A percentile compares a stretch with the other conserved stretches of the same genome.
These are phyloP conservation scores for Aureobasidium lini DNA, from an alignment of 2,329 filamentous ascomycete genomes.

Conservation along the genomic window DNA sequence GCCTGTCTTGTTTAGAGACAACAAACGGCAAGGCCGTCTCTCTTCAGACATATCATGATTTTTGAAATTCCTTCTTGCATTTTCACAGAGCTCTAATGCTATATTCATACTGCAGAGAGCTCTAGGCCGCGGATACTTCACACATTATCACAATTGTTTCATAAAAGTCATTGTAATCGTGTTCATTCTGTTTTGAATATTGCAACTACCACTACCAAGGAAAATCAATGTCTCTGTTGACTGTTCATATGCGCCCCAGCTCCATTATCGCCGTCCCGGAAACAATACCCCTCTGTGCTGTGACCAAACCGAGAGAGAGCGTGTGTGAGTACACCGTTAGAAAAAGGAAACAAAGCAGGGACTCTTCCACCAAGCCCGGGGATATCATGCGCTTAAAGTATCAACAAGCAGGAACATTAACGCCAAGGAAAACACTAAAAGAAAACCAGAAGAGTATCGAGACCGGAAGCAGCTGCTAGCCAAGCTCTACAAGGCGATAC, in stretches of 20 bases:
- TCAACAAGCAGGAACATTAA: not conserved
- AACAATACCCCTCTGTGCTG: not conserved
- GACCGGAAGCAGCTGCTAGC: not conserved
- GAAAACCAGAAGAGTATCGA: not conserved
- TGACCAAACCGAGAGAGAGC: not conserved
- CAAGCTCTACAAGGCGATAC: not conserved
- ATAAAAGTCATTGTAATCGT: not conserved
- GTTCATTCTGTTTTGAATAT: not conserved
- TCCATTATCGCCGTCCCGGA: not conserved
- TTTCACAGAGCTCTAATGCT: too few species aligned
- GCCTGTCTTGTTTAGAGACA: too few species aligned
- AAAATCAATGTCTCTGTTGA: not conserved
- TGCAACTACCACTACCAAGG: not conserved
- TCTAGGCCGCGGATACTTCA: too few species aligned
- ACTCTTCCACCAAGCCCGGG: not conserved
- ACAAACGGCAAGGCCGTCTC: too few species aligned
- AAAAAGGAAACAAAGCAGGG: not conserved
- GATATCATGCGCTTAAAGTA: constrained; percentile 9
- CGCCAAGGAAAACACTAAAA: not conserved
- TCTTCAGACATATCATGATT: too few species aligned
- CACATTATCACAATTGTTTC: too few species aligned
- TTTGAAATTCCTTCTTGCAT: too few species aligned
- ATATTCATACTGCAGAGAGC: too few species aligned
- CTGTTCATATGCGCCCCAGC: not conserved
- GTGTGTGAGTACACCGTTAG: not conserved